A percentile compares a stretch with the other conserved stretches of the same genome.
These are phyloP conservation scores for Helichrysum umbraculigerum DNA, from an alignment of 129 eudicot species.

Conservation along the genomic window DNA sequence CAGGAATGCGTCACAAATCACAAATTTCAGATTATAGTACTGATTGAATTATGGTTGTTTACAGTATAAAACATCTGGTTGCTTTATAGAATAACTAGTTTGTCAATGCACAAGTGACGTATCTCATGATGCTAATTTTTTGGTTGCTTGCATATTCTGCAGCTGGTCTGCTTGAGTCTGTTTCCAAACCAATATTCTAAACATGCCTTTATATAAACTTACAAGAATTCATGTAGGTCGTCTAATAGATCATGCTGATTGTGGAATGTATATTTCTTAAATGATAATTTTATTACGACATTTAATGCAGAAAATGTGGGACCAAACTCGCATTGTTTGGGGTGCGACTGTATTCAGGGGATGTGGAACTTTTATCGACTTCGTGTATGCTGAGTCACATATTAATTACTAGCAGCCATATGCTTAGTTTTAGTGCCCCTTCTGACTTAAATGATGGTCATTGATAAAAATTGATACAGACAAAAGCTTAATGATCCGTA, in stretches of 20 bases:
- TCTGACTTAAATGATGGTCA: neutral
- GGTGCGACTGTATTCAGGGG: neutral
- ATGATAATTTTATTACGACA: neutral
- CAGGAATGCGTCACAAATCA: constrained; percentile 14
- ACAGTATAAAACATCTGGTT: constrained; percentile 13
- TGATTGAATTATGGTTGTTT: constrained; percentile 13
- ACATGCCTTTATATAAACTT: neutral
- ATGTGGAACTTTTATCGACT: neutral
- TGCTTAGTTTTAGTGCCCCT: neutral
- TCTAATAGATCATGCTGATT: neutral
- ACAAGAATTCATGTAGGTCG: neutral
- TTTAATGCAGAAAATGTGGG: neutral
- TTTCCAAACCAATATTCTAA: constrained; percentile 18
- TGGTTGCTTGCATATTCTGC: constrained; percentile 20
- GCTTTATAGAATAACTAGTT: neutral
- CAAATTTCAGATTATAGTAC: neutral
- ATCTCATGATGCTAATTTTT: neutral
- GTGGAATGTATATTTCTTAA: neutral
- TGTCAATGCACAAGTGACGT: constrained; percentile 11
- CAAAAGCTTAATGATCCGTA: neutral
- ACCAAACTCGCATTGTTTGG: neutral
- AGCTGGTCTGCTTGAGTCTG: constrained; percentile 1
- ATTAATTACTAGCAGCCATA: neutral
- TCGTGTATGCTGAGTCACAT: neutral
- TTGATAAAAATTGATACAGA: neutral